Evolutionary conservation across 2,329 filamentous ascomycete species (phyloP).

Genomic region (Hymenoscyphus occultus): DNA sequence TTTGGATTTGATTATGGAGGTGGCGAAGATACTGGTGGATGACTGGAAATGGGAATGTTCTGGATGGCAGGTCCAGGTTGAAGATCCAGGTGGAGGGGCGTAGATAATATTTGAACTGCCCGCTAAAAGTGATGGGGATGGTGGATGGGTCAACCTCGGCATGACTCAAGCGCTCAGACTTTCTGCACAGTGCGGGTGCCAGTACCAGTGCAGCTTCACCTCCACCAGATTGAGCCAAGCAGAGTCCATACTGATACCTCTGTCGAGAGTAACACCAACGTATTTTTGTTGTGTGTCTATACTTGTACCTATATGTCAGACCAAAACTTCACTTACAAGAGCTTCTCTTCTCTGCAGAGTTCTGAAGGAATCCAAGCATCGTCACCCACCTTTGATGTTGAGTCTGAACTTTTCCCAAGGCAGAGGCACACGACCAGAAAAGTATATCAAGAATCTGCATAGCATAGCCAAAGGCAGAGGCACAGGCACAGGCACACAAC

Average conservation of each 20-base stretch:
- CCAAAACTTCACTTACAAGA: neutral
- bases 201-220: conserved; percentile 11
- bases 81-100: too few relatives aligned
- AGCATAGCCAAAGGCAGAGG: too few relatives aligned
- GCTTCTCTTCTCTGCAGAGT: neutral
- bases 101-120: too few relatives aligned
- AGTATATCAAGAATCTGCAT: too few relatives aligned
- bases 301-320: neutral
- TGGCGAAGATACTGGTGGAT: conserved; percentile 12
- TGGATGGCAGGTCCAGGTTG: neutral
- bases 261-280: neutral
- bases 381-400: neutral
- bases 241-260: neutral
- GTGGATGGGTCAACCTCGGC: too few relatives aligned
- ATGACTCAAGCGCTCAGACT: too few relatives aligned
- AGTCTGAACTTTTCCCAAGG: neutral
- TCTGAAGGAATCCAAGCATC: neutral
- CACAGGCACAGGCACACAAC: conserved; percentile 3
- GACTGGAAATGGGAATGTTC: neutral
- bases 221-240: too few relatives aligned
- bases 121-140: too few relatives aligned
- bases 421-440: neutral
- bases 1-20: neutral
- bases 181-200: too few relatives aligned
- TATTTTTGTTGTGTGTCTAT: neutral